Conservation (phyloP, 805 yeast genomes). For the Hanseniaspora taiwanica region DNA sequence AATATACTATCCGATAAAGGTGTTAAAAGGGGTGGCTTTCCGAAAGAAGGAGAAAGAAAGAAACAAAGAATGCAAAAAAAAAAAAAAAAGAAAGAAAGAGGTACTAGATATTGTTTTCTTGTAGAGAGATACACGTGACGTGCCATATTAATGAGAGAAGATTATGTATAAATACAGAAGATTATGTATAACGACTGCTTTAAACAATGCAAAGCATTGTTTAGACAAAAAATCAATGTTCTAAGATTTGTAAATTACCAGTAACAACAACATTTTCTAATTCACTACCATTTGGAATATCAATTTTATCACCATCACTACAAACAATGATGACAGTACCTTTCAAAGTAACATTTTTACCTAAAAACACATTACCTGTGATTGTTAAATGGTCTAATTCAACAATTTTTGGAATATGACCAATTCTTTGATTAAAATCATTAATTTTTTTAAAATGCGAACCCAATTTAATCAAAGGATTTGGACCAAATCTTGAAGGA, state of each 20-base stretch:
- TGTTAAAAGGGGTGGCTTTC: no score
- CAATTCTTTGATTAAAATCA: slow-evolving; percentile 77
- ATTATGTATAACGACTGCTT: background rate
- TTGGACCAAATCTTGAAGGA: slow-evolving; percentile 74
- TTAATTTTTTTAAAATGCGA: slow-evolving; percentile 93
- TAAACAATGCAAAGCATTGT: background rate
- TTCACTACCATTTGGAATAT: slow-evolving; percentile 91
- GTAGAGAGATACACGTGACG: background rate
- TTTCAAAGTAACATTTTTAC: slow-evolving; percentile 79
- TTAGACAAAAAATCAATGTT: slow-evolving; percentile 39
- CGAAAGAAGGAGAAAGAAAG: no score
- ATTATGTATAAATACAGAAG: background rate
- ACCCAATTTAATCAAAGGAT: slow-evolving; percentile 91
- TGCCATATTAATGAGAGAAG: background rate
- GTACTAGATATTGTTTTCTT: background rate
- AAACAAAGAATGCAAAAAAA: no score
- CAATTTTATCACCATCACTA: slow-evolving; percentile 92
- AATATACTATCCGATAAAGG: no score
- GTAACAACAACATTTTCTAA: slow-evolving; percentile 95
- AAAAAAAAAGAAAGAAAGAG: no score
- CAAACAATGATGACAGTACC: slow-evolving; percentile 97
- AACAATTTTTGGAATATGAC: slow-evolving; percentile 91
- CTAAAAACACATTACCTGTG: slow-evolving; percentile 89
- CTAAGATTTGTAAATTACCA: slow-evolving; percentile 88
- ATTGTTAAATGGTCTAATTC: slow-evolving; percentile 96